Conservation (phyloP, 306 rosid species). For the Boehmeria nivea region DNA sequence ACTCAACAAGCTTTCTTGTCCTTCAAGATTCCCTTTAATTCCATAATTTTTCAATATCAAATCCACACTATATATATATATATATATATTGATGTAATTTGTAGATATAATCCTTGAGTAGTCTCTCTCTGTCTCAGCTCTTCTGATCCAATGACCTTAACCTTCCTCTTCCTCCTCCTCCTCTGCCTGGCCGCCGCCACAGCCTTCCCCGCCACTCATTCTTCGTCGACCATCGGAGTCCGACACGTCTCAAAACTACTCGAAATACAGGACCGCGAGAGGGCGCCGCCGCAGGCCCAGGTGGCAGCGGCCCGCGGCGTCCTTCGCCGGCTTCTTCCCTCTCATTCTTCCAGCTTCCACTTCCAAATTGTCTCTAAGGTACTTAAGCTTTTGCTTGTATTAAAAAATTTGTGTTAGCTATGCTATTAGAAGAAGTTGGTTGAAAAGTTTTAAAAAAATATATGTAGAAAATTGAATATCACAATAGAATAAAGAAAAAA, state of each 20-base stretch:
- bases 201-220: background rate
- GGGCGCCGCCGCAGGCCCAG: constrained; percentile 51
- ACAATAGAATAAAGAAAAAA: too few species aligned
- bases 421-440: background rate
- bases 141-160: background rate
- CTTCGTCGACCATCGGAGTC: constrained; percentile 46
- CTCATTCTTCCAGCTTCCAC: constrained; percentile 56
- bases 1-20: constrained; percentile 13
- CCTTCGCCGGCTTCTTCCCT: constrained; percentile 69
- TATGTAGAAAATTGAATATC: too few species aligned
- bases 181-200: background rate
- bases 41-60: background rate
- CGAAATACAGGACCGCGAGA: constrained; percentile 60
- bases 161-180: constrained; percentile 4
- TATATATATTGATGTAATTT: too few species aligned
- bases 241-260: constrained; percentile 54
- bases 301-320: constrained; percentile 63
- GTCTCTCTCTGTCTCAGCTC: background rate
- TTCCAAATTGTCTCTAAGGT: constrained; percentile 63
- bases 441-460: background rate
- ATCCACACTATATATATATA: background rate
- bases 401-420: too few species aligned
- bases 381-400: background rate
- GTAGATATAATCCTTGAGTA: too few species aligned
- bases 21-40: background rate